Conservation (phyloP, 495 filamentous ascomycete genomes). For the Hypoxylon rickii region DNA sequence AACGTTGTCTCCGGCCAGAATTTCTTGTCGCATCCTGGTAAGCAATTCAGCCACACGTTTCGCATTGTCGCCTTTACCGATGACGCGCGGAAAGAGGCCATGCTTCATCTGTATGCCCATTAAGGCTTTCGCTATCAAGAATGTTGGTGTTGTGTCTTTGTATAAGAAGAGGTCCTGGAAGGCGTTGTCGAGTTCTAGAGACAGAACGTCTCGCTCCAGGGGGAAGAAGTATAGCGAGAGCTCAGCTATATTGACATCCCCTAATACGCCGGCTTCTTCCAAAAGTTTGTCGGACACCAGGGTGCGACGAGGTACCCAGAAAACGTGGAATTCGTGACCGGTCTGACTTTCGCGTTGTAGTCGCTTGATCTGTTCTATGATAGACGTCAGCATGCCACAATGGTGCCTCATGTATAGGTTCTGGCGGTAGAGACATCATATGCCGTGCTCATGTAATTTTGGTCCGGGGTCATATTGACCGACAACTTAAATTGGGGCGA, state of each 20-base stretch:
- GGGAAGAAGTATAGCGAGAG: constrained; percentile 88
- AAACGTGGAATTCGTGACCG: constrained; percentile 92
- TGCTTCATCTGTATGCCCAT: constrained; percentile 93
- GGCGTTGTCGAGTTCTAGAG: constrained; percentile 83
- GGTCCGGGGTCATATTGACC: constrained; percentile 33
- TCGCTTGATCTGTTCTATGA: constrained; percentile 85
- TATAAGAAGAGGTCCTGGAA: constrained; percentile 87
- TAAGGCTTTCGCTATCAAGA: constrained; percentile 85
- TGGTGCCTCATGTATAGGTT: constrained; percentile 2
- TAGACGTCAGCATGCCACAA: constrained; percentile 42
- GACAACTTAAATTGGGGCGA: constrained; percentile 6
- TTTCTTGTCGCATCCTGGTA: constrained; percentile 89
- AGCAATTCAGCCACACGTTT: constrained; percentile 86
- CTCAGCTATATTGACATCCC: constrained; percentile 86
- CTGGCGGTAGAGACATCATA: constrained; percentile 15
- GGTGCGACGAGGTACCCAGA: constrained; percentile 91
- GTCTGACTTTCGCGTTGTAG: constrained; percentile 81
- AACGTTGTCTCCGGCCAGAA: constrained; percentile 76
- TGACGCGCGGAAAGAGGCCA: constrained; percentile 92
- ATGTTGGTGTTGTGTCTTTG: constrained; percentile 89
- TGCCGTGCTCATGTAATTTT: constrained; percentile 19
- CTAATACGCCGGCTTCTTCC: constrained; percentile 90
- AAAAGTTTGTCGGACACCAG: constrained; percentile 88
- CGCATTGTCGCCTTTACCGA: constrained; percentile 95
- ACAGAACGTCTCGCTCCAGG: constrained; percentile 87